phyloP scores from a whole-genome alignment of 2,329 filamentous ascomycete species.

The Aspergillus sclerotialis region DNA sequence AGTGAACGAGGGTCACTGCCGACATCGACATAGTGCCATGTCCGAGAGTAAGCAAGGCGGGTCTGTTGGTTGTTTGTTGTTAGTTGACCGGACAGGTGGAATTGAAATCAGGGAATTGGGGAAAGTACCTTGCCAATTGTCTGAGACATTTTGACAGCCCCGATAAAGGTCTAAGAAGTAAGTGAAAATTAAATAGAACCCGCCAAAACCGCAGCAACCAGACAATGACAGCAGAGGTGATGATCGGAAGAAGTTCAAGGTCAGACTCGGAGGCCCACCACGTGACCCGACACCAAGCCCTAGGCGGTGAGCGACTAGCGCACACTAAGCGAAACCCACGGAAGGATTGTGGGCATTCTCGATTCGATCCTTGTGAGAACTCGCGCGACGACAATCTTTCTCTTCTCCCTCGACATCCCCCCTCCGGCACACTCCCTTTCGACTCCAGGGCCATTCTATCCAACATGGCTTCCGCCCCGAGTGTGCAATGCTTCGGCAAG shows the following conservation, averaged over 20 bases:
- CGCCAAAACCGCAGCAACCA: too few species aligned
- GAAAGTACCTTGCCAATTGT: conserved; percentile 36
- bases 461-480: conserved; percentile 72
- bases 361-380: conserved; percentile 11
- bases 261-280: conserved; percentile 11
- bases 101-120: background rate
- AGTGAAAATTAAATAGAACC: too few species aligned
- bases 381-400: conserved; percentile 23
- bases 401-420: conserved; percentile 27
- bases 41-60: conserved; percentile 88
- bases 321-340: conserved; percentile 35
- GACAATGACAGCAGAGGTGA: background rate
- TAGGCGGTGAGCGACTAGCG: conserved; percentile 17
- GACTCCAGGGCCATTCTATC: conserved; percentile 33
- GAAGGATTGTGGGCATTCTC: conserved; percentile 30
- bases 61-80: conserved; percentile 58
- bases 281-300: conserved; percentile 27
- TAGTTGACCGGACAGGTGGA: too few species aligned
- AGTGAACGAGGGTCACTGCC: conserved; percentile 66
- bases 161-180: background rate
- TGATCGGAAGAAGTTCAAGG: background rate
- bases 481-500: conserved; percentile 99
- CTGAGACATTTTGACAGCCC: conserved; percentile 32
- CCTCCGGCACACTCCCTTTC: background rate
- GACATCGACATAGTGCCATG: conserved; percentile 88